These are phyloP conservation scores for Meredithiella fracta DNA, from an alignment of 2,329 filamentous ascomycete species.

Conservation along the genomic window DNA sequence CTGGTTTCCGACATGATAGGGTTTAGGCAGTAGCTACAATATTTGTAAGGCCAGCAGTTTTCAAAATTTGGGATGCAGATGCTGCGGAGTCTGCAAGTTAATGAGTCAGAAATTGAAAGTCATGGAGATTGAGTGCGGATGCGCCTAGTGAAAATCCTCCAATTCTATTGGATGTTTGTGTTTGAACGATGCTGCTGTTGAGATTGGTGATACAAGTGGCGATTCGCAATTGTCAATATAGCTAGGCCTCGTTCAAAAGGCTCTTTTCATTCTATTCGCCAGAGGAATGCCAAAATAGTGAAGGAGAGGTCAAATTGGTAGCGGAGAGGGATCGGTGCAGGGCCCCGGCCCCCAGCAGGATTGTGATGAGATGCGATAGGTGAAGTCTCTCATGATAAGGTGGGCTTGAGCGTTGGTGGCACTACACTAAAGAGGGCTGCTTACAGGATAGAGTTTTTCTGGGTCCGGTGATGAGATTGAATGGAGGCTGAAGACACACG, in stretches of 20 bases:
- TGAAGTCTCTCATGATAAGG: too few relatives aligned
- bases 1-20: constrained; percentile 13
- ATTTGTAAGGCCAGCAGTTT: constrained; percentile 8
- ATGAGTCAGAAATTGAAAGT: constrained; percentile 5
- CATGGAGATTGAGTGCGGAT: neutral
- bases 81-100: constrained; percentile 4
- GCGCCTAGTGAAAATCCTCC: neutral
- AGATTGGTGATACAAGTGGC: too few relatives aligned
- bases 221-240: too few relatives aligned
- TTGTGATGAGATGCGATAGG: neutral
- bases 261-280: neutral
- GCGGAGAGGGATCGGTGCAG: neutral
- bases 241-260: neutral
- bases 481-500: too few relatives aligned
- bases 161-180: neutral
- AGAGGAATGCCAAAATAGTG: neutral
- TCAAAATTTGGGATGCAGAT: neutral
- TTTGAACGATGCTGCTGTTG: neutral
- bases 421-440: too few relatives aligned
- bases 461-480: too few relatives aligned
- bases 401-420: too few relatives aligned
- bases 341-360: neutral
- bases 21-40: neutral
- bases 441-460: too few relatives aligned
- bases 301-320: neutral